phyloP scores from a whole-genome alignment of 225 moss, liverwort and hornwort species.

The Bryum argenteum region DNA sequence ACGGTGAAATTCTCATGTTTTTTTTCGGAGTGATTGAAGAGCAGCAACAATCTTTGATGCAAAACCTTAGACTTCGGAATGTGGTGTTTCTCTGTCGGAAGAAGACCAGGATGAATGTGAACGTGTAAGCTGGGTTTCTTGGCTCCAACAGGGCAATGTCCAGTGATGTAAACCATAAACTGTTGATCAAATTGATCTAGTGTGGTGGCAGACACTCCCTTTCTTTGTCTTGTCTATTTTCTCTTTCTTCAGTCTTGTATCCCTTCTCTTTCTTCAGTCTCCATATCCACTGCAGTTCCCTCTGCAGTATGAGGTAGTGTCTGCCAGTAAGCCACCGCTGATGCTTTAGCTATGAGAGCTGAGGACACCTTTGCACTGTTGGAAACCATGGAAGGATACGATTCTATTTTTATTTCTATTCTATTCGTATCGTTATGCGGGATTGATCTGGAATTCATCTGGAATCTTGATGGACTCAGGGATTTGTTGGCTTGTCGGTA shows the following conservation, averaged over 20 bases:
- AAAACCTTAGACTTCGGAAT: constrained; percentile 9
- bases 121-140: not conserved
- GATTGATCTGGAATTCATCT: no score
- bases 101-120: not conserved
- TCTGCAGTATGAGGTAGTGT: constrained; percentile 29
- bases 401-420: not conserved
- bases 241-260: not conserved
- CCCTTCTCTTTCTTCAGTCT: not conserved
- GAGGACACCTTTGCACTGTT: constrained; percentile 14
- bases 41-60: not conserved
- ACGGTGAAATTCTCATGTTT: not conserved
- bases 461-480: not conserved
- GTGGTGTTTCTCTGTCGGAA: constrained; percentile 10
- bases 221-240: constrained; percentile 5
- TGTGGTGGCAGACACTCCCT: constrained; percentile 30
- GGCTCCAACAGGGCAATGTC: constrained; percentile 9
- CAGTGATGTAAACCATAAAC: not conserved
- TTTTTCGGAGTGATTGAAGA: not conserved
- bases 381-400: constrained; percentile 2
- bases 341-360: constrained; percentile 32
- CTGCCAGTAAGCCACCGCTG: constrained; percentile 15
- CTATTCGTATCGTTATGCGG: no score
- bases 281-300: constrained; percentile 1
- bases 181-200: constrained; percentile 11
- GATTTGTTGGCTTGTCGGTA: not conserved